These are phyloP conservation scores for Xylaria bambusicola DNA, from an alignment of 495 filamentous ascomycete species.

Conservation along the genomic window DNA sequence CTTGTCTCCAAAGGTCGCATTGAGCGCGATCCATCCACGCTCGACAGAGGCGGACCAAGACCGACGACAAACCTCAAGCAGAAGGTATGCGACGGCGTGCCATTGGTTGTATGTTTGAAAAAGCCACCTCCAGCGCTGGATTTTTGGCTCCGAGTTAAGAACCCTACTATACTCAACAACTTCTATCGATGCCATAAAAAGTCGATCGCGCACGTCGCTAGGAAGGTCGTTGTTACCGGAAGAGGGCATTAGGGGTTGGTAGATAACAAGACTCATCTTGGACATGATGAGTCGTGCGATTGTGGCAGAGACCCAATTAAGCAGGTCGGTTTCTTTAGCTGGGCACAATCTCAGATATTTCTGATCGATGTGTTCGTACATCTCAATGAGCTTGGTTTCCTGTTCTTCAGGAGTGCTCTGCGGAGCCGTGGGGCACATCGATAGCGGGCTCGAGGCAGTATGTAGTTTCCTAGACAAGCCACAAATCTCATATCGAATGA, in stretches of 20 bases:
- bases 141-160: slow-evolving; percentile 61
- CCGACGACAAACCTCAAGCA: slow-evolving; percentile 77
- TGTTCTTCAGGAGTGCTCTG: slow-evolving; percentile 55
- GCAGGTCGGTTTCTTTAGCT: slow-evolving; percentile 56
- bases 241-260: slow-evolving; percentile 51
- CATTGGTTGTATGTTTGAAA: slow-evolving; percentile 81
- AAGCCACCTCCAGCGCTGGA: slow-evolving; percentile 75
- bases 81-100: slow-evolving; percentile 74
- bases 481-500: slow-evolving; percentile 69
- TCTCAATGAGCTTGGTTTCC: slow-evolving; percentile 63
- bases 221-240: slow-evolving; percentile 48
- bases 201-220: slow-evolving; percentile 64
- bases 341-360: slow-evolving; percentile 63
- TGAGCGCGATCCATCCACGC: slow-evolving; percentile 78
- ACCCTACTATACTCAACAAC: slow-evolving; percentile 71
- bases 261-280: slow-evolving; percentile 56
- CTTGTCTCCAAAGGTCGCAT: slow-evolving; percentile 57
- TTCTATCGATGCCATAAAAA: slow-evolving; percentile 76
- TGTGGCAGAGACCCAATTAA: slow-evolving; percentile 72
- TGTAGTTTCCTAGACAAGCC: slow-evolving; percentile 44
- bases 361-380: slow-evolving; percentile 64
- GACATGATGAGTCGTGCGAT: slow-evolving; percentile 68
- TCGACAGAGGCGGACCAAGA: slow-evolving; percentile 68
- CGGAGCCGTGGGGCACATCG: slow-evolving; percentile 30
- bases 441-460: slow-evolving; percentile 37